Base-by-base conservation (phyloP, 1,139 yeast species). In the Yamadazyma diospyri region DNA sequence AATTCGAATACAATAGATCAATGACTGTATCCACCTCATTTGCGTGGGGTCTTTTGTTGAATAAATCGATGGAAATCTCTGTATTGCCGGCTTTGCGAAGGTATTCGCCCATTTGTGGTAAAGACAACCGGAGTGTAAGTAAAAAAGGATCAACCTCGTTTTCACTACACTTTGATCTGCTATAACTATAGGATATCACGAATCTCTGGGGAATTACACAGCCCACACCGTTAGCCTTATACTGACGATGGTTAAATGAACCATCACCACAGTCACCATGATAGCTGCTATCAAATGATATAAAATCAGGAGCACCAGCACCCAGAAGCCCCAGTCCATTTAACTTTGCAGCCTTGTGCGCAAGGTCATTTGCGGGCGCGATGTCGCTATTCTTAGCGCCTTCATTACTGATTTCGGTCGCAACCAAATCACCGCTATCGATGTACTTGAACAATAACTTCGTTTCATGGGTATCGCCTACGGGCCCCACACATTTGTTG, bases 1-100 rank as follows among this genome's bases (percentile, higher is more conserved):
- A 23, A 13, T 25, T 20, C 2, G 40, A 36, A 6, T 27, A 16
- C 9, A 48, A 28, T n/a, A 47, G 24, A 6, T 12, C 23, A 3
- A 20, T 14, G 3, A 46, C 13, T 17, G 19, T 10, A 9, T 22
- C 32, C 9, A 40, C 29, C 25, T 43, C 48, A 23, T 15, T 19
- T 4, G 40, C 36, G 16, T 37, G 32, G 6, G 21, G 20, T 22
- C 33, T 40, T 34, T 42, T 41, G 28, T 47, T 46, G 19, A 38
- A 39, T 11, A 47, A 29, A 35, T 47, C 51, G 12, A 47, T 32
- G 5, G 42, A 37, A 4, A 47, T 28, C 30, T 47, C 52, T 15
- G 45, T 33, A 16, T 16, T 33, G 16, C 25, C 25, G 18, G 37
- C 22, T 21, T 25, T 35, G 14, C 21, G 16, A 11, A 47, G 39